Evolutionary conservation across 306 rosid species (phyloP).

Genomic region (Prunus campanulata): DNA sequence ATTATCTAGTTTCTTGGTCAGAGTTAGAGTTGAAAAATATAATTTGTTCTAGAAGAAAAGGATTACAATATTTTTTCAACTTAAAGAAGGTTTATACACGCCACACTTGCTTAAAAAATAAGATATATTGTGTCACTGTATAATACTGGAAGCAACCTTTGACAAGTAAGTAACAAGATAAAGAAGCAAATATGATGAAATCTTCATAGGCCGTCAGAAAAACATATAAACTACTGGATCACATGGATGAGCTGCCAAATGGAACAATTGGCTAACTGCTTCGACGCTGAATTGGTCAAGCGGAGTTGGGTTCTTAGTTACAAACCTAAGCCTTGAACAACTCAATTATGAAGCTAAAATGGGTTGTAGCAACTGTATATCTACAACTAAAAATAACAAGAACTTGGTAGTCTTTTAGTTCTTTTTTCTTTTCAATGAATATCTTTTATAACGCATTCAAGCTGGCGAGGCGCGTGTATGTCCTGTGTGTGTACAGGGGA

Average conservation of each 20-base stretch:
- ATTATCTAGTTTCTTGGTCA: neutral
- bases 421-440: neutral
- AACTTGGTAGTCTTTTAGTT: neutral
- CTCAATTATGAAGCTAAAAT: neutral
- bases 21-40: neutral
- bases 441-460: neutral
- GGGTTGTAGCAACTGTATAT: neutral
- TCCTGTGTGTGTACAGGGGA: neutral
- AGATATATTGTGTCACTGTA: neutral
- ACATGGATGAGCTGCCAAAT: neutral
- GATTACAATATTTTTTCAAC: neutral
- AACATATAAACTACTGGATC: neutral
- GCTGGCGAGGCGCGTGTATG: neutral
- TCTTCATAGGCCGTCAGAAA: neutral
- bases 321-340: neutral
- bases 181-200: neutral
- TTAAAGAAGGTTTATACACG: neutral
- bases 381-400: neutral
- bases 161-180: neutral
- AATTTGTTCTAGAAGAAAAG: neutral
- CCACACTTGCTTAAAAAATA: neutral
- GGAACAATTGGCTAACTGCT: neutral
- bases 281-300: neutral
- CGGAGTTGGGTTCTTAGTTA: neutral
- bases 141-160: neutral